phyloP scores from a whole-genome alignment of 2,329 filamentous ascomycete genomes.

The Tolypocladium sp. region DNA sequence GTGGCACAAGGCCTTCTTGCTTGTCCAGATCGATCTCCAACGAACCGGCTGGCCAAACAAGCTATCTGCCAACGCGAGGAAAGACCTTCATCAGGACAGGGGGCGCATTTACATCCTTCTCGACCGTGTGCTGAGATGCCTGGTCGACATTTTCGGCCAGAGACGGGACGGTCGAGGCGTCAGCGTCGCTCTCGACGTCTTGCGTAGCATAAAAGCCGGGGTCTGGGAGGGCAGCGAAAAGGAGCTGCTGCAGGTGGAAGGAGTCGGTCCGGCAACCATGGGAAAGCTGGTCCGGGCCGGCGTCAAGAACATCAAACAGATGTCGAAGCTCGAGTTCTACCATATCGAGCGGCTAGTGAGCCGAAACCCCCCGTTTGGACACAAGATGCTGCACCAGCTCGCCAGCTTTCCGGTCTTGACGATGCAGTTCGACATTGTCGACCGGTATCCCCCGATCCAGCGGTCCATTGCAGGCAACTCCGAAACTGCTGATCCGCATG shows the following conservation, averaged over 20 bases:
- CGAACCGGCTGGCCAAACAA: conserved; percentile 51
- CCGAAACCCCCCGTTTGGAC: conserved; percentile 76
- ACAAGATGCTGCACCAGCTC: conserved; percentile 55
- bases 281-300: conserved; percentile 64
- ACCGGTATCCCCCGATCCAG: conserved; percentile 1
- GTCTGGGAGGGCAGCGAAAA: conserved; percentile 75
- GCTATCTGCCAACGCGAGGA: conserved; percentile 20
- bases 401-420: conserved; percentile 58
- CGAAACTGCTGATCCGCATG: conserved; percentile 15
- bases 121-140: conserved; percentile 24
- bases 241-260: conserved; percentile 75
- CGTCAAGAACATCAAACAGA: conserved; percentile 60
- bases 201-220: conserved; percentile 64
- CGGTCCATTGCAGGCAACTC: background rate
- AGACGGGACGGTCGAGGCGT: conserved; percentile 54
- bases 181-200: conserved; percentile 64
- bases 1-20: conserved; percentile 66
- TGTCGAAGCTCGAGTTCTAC: conserved; percentile 57
- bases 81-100: conserved; percentile 22
- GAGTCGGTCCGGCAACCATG: conserved; percentile 66
- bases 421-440: conserved; percentile 27
- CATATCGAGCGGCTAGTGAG: conserved; percentile 69
- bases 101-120: conserved; percentile 21
- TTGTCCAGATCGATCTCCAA: conserved; percentile 64
- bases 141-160: conserved; percentile 27